phyloP scores from a whole-genome alignment of 108 stramenopile species.

The Nannochloropsis granulata region DNA sequence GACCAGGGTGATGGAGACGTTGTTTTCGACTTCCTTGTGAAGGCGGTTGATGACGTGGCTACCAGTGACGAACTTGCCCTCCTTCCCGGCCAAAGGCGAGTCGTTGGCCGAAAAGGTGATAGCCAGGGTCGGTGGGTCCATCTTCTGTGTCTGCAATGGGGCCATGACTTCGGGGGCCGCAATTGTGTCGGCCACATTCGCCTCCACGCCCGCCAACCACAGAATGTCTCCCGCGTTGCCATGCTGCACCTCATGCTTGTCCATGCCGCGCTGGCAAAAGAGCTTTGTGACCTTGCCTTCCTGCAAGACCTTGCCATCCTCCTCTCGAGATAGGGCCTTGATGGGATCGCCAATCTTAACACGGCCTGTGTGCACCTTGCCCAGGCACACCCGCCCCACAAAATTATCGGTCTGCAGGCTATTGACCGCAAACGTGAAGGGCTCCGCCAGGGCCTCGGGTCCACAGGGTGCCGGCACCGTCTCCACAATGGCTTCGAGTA shows the following conservation, averaged over 20 bases:
- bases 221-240: constrained; percentile 91
- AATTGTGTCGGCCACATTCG: constrained; percentile 85
- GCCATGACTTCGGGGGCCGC: constrained; percentile 44
- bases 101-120: constrained; percentile 96
- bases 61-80: constrained; percentile 79
- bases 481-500: constrained; percentile 51
- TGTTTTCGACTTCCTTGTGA: constrained; percentile 63
- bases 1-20: constrained; percentile 79
- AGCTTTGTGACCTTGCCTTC: constrained; percentile 13
- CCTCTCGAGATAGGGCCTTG: not conserved
- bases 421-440: constrained; percentile 24
- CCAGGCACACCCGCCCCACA: constrained; percentile 14
- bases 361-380: constrained; percentile 15
- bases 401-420: constrained; percentile 9
- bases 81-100: constrained; percentile 85
- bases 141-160: constrained; percentile 59
- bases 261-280: constrained; percentile 15
- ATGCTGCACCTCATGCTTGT: constrained; percentile 1
- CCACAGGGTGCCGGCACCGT: constrained; percentile 11
- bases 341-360: constrained; percentile 2
- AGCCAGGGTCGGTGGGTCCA: constrained; percentile 80
- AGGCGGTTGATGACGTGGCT: not conserved
- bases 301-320: constrained; percentile 2
- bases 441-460: not conserved
- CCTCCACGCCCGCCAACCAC: constrained; percentile 73